Conservation (phyloP, 345 rosid genomes). For the Eucalyptus regnans region DNA sequence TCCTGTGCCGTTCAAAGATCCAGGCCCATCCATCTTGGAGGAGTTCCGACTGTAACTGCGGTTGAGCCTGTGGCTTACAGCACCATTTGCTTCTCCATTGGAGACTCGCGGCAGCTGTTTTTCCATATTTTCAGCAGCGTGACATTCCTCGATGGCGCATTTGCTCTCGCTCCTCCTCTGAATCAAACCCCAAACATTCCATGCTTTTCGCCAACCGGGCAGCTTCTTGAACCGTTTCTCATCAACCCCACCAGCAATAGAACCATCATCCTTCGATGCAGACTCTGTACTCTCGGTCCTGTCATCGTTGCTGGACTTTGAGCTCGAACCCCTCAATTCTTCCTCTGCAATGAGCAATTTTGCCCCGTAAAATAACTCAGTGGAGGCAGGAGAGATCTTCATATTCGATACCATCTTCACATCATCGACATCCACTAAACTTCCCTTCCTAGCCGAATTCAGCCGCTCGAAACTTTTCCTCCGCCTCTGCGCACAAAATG, state of each 20-base stretch:
- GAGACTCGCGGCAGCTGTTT: background rate
- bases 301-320: conserved; percentile 33
- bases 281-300: conserved; percentile 13
- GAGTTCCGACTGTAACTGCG: background rate
- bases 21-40: background rate
- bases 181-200: conserved; percentile 67
- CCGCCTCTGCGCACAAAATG: conserved; percentile 22
- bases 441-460: conserved; percentile 30
- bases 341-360: conserved; percentile 45
- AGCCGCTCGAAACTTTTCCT: conserved; percentile 72
- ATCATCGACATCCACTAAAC: conserved; percentile 55
- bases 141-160: background rate
- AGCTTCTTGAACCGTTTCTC: conserved; percentile 31
- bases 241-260: conserved; percentile 22
- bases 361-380: conserved; percentile 46
- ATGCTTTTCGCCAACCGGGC: conserved; percentile 35
- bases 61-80: background rate
- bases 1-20: background rate
- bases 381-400: conserved; percentile 62
- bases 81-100: background rate
- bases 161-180: conserved; percentile 31
- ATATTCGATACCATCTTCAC: conserved; percentile 46
- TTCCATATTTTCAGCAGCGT: background rate
- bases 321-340: conserved; percentile 44
- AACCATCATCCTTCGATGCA: conserved; percentile 36